Conservation (phyloP, 306 rosid genomes). For the Canavalia ensiformis region DNA sequence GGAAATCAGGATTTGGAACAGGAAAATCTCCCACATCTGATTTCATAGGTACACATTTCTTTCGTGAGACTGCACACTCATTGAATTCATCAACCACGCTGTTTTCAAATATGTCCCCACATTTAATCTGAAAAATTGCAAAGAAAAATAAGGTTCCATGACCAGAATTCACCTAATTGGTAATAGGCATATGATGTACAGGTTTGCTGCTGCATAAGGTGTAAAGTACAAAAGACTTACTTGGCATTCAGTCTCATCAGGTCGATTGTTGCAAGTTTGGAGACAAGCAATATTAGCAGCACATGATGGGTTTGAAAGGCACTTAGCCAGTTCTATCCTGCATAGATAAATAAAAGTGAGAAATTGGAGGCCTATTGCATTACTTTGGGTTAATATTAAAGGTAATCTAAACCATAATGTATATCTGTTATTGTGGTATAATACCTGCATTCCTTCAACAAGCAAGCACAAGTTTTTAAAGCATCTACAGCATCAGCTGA, state of each 20-base stretch:
- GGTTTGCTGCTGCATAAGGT: background rate
- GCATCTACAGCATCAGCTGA: slow-evolving; percentile 91
- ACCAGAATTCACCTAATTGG: slow-evolving; percentile 29
- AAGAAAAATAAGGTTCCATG: slow-evolving; percentile 34
- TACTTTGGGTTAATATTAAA: background rate
- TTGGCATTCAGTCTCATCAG: slow-evolving; percentile 98
- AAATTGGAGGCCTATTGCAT: slow-evolving; percentile 20
- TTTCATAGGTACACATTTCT: slow-evolving; percentile 93
- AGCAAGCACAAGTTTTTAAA: slow-evolving; percentile 94
- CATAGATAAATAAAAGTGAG: slow-evolving; percentile 50
- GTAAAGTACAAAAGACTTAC: slow-evolving; percentile 56
- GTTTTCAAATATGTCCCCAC: slow-evolving; percentile 94
- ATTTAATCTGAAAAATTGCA: slow-evolving; percentile 72
- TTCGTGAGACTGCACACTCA: slow-evolving; percentile 93
- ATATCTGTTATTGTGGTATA: background rate
- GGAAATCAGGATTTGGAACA: slow-evolving; percentile 77
- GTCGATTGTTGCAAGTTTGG: slow-evolving; percentile 95
- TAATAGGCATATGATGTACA: slow-evolving; percentile 15
- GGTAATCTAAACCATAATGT: background rate
- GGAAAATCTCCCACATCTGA: slow-evolving; percentile 97
- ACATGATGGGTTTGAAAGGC: slow-evolving; percentile 87
- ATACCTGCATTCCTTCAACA: slow-evolving; percentile 94
- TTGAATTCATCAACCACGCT: slow-evolving; percentile 91
- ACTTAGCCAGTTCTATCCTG: slow-evolving; percentile 91
- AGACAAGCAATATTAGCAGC: slow-evolving; percentile 97